Evolutionary conservation across 805 yeast species (phyloP).

Genomic region (Tetrapisispora taiwanensis): DNA sequence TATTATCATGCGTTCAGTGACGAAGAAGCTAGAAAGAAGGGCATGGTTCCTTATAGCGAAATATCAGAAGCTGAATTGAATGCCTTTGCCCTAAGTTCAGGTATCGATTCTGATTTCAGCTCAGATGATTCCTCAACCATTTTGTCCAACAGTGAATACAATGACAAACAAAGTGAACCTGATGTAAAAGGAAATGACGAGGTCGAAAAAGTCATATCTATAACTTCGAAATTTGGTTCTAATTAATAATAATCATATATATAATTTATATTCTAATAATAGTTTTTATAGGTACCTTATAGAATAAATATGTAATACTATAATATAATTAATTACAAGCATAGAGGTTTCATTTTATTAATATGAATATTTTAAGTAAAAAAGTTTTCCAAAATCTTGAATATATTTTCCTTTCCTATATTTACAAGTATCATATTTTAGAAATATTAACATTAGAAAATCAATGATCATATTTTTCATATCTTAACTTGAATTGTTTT

Average conservation of each 20-base stretch:
- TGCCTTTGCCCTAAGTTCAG: background rate
- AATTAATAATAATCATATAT: no score
- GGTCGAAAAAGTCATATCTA: background rate
- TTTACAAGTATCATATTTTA: background rate
- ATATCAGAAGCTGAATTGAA: conserved; percentile 18
- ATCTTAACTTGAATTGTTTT: conserved; percentile 20
- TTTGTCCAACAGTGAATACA: background rate
- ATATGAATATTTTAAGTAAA: no score
- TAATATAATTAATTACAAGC: no score
- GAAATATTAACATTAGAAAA: no score
- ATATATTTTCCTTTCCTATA: no score
- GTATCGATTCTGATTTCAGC: background rate
- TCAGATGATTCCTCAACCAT: background rate
- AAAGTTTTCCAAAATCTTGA: no score
- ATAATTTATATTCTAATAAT: no score
- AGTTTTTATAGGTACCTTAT: no score
- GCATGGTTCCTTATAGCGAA: conserved; percentile 28
- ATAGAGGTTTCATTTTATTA: no score
- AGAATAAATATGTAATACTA: no score
- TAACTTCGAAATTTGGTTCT: no score
- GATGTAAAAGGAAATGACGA: background rate
- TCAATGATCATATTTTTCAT: conserved; percentile 7
- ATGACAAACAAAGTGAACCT: background rate
- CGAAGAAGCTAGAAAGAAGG: conserved; percentile 27
- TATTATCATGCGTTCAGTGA: conserved; percentile 32